These are phyloP conservation scores for Yueomyces sp. DNA, from an alignment of 1,139 yeast species.

Conservation along the genomic window DNA sequence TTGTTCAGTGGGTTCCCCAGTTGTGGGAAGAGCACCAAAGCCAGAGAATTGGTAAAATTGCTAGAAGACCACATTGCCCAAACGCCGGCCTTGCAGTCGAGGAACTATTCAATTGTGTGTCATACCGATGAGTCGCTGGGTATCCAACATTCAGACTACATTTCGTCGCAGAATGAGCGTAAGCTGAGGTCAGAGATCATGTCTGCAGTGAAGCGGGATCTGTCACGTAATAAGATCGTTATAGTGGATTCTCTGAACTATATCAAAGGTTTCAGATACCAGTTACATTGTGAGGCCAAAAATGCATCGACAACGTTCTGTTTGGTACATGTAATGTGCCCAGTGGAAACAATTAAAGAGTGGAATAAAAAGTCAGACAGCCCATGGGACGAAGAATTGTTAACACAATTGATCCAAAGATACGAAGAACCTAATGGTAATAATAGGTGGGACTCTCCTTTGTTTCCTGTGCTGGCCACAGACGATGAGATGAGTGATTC, in stretches of 20 bases:
- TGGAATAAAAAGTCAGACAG: conserved; percentile 39
- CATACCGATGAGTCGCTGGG: conserved; percentile 74
- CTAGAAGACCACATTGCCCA: conserved; percentile 42
- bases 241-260: conserved; percentile 78
- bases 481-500: conserved; percentile 27
- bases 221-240: conserved; percentile 58
- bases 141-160: conserved; percentile 53
- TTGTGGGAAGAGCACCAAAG: conserved; percentile 74
- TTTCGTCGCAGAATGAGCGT: conserved; percentile 63
- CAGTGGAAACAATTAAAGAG: conserved; percentile 44
- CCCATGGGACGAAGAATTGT: conserved; percentile 57
- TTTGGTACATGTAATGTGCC: conserved; percentile 65
- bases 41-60: conserved; percentile 36
- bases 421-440: conserved; percentile 88
- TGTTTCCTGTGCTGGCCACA: conserved; percentile 55
- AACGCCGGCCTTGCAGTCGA: conserved; percentile 27
- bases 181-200: conserved; percentile 74
- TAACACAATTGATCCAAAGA: conserved; percentile 64
- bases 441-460: conserved; percentile 90
- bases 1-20: conserved; percentile 77
- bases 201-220: conserved; percentile 76
- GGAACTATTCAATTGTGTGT: conserved; percentile 44
- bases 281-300: conserved; percentile 85
- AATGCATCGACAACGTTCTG: conserved; percentile 73
- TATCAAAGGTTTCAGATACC: conserved; percentile 92